Evolutionary conservation across 352 stramenopile genomes (phyloP).

Genomic region (Hyaloperonospora arabidopsidis): DNA sequence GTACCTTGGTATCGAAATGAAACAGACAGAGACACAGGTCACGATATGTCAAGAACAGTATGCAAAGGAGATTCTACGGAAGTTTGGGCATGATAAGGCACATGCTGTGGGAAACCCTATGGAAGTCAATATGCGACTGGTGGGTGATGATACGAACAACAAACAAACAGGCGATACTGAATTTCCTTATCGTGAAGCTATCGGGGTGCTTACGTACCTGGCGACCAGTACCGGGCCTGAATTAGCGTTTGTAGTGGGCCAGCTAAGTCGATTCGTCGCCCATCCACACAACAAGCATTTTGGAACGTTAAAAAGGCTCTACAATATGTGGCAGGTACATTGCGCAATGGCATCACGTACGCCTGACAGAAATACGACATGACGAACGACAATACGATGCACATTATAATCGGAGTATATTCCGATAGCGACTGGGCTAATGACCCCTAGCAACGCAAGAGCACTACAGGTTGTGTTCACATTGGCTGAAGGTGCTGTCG

Average conservation of each 20-base stretch:
- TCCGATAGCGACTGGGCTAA: neutral
- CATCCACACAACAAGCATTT: conserved; percentile 8
- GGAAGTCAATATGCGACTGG: conserved; percentile 10
- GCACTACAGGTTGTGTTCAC: neutral
- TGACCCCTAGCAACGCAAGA: neutral
- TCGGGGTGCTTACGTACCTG: conserved; percentile 26
- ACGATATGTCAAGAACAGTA: neutral
- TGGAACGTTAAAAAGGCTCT: conserved; percentile 1
- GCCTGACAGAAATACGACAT: neutral
- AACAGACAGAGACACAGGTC: neutral
- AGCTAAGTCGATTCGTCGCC: conserved; percentile 22
- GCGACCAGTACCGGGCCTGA: conserved; percentile 20
- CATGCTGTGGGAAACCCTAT: conserved; percentile 6
- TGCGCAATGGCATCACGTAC: neutral
- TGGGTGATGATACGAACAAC: conserved; percentile 1
- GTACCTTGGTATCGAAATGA: neutral
- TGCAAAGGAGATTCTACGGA: neutral
- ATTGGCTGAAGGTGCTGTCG: neutral
- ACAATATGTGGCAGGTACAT: conserved; percentile 2
- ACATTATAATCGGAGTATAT: neutral
- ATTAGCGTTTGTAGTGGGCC: conserved; percentile 18
- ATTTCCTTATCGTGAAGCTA: conserved; percentile 11
- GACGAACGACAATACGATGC: neutral
- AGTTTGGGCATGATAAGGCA: neutral
- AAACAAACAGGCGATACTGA: neutral